Evolutionary conservation across 2,329 filamentous ascomycete genomes (phyloP).

Genomic region (Colletotrichum sp.): DNA sequence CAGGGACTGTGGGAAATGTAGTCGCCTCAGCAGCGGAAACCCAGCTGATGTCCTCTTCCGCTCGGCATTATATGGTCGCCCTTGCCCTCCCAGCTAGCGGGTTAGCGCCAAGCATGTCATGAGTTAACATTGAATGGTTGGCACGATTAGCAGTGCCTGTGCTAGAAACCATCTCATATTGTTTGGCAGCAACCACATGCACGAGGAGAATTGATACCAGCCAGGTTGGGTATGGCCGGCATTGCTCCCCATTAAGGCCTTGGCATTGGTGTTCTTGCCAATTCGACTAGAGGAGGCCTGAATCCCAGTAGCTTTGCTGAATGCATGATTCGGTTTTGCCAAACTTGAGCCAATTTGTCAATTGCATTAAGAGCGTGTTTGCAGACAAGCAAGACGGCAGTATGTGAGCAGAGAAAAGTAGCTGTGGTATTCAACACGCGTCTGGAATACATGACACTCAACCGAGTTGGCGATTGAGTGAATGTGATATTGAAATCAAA

Average conservation of each 20-base stretch:
- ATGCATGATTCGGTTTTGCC: fast-evolving
- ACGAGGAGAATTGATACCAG: background rate
- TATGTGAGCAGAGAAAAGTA: background rate
- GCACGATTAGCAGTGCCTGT: background rate
- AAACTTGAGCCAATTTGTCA: background rate
- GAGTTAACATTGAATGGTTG: fast-evolving
- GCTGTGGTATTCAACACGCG: fast-evolving
- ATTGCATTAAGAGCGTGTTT: background rate
- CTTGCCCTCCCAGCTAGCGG: fast-evolving
- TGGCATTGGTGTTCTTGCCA: background rate
- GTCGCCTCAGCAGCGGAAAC: fast-evolving
- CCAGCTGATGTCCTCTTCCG: background rate
- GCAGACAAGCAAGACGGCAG: background rate
- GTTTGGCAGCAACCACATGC: background rate
- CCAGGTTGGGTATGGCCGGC: background rate
- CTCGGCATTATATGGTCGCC: fast-evolving
- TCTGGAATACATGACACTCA: background rate
- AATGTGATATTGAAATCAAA: background rate
- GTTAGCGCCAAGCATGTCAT: background rate
- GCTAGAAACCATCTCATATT: background rate
- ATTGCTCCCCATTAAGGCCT: background rate
- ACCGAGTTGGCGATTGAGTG: background rate
- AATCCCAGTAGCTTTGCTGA: background rate
- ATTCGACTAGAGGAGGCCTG: no score
- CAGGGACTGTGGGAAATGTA: background rate